These are phyloP conservation scores for Starmera amethionina DNA, from an alignment of 805 yeast genomes.

Conservation along the genomic window DNA sequence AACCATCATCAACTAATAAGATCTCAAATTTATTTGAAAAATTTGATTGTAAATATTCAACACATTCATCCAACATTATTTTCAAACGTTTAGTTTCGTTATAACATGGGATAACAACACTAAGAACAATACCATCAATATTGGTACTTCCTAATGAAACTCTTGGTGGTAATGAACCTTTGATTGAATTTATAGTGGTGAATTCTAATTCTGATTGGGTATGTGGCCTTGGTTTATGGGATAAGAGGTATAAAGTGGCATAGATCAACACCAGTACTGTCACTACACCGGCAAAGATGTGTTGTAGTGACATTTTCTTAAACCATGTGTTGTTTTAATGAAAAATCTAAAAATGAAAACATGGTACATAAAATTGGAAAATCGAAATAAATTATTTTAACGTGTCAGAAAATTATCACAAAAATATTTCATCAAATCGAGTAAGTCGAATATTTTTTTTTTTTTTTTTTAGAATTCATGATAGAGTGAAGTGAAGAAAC, in stretches of 20 bases:
- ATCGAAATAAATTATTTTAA: too few relatives aligned
- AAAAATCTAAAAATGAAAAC: too few relatives aligned
- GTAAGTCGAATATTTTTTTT: too few relatives aligned
- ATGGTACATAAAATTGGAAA: too few relatives aligned
- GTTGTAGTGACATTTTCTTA: too few relatives aligned
- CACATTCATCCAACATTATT: slow-evolving; percentile 61
- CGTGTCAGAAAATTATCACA: too few relatives aligned
- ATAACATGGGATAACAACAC: slow-evolving; percentile 89
- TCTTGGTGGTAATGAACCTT: slow-evolving; percentile 25
- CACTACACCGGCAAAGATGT: too few relatives aligned
- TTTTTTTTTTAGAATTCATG: too few relatives aligned
- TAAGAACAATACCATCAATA: slow-evolving; percentile 38
- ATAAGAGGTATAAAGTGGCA: slow-evolving; percentile 22
- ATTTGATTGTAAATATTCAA: slow-evolving; percentile 36
- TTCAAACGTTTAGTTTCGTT: slow-evolving; percentile 73
- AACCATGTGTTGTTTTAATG: too few relatives aligned
- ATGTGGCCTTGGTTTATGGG: slow-evolving; percentile 57
- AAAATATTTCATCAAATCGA: too few relatives aligned
- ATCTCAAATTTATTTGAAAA: slow-evolving; percentile 53
- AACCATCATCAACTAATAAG: slow-evolving; percentile 86
- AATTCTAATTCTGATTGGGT: slow-evolving; percentile 43
- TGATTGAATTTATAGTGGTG: slow-evolving; percentile 24
- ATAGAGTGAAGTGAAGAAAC: too few relatives aligned
- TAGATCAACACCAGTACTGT: slow-evolving; percentile 1
- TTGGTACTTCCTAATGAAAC: slow-evolving; percentile 11